Evolutionary conservation across 352 stramenopile species (phyloP).

Genomic region (Pythium angustatum): DNA sequence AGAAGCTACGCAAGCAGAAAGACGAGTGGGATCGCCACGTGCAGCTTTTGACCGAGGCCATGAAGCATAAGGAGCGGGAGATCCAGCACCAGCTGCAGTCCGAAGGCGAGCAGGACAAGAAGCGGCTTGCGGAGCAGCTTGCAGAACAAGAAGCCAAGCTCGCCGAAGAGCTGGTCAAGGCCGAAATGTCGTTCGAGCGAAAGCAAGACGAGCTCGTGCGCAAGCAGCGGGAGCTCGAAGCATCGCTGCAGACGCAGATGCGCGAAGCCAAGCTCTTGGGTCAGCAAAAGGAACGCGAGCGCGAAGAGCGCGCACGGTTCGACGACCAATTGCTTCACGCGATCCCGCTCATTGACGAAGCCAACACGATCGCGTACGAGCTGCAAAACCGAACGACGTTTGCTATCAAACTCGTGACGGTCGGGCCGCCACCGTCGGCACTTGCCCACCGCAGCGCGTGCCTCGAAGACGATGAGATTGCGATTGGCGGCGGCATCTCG

Average conservation of each 20-base stretch:
- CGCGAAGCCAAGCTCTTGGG: conserved; percentile 65
- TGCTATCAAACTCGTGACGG: conserved; percentile 63
- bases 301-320: conserved; percentile 65
- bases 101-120: conserved; percentile 77
- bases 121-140: conserved; percentile 68
- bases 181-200: conserved; percentile 73
- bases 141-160: conserved; percentile 67
- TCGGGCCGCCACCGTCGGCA: conserved; percentile 32
- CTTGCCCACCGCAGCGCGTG: conserved; percentile 30
- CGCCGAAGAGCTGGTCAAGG: conserved; percentile 73
- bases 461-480: conserved; percentile 60
- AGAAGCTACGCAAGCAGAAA: conserved; percentile 60
- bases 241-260: conserved; percentile 80
- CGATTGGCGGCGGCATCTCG: conserved; percentile 49
- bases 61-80: conserved; percentile 68
- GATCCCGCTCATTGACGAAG: conserved; percentile 84
- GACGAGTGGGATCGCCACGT: conserved; percentile 79
- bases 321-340: conserved; percentile 78
- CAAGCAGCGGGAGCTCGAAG: conserved; percentile 67
- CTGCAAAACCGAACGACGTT: conserved; percentile 69
- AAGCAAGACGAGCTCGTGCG: conserved; percentile 72
- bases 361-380: conserved; percentile 85
- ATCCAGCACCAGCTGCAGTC: conserved; percentile 75
- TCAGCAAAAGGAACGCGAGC: conserved; percentile 76
- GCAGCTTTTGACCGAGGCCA: conserved; percentile 65